phyloP scores from a whole-genome alignment of 2,329 filamentous ascomycete species.

The Coniochaeta sp. region DNA sequence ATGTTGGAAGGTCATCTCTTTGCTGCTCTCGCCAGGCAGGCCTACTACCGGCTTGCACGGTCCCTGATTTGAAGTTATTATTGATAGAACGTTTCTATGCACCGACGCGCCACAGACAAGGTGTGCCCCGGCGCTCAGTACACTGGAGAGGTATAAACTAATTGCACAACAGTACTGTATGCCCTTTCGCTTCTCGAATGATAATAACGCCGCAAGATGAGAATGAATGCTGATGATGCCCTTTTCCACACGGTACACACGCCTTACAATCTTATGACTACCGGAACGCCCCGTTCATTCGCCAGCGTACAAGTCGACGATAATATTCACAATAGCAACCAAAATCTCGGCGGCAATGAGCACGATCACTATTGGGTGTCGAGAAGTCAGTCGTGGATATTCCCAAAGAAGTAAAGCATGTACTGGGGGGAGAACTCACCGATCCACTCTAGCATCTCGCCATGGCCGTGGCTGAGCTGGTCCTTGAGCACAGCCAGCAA shows the following conservation, averaged over 20 bases:
- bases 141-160: neutral
- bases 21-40: neutral
- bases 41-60: neutral
- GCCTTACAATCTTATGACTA: neutral
- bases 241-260: neutral
- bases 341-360: conserved; percentile 94
- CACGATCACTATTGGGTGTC: conserved; percentile 64
- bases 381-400: neutral
- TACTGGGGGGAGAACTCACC: conserved; percentile 42
- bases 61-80: neutral
- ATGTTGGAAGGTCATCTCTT: neutral
- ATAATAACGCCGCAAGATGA: neutral
- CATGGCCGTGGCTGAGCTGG: conserved; percentile 88
- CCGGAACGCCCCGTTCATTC: conserved; percentile 12
- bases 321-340: conserved; percentile 87
- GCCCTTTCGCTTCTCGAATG: neutral
- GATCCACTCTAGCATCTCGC: conserved; percentile 85
- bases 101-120: neutral
- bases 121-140: neutral
- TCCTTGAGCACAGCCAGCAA: conserved; percentile 89
- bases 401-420: neutral
- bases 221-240: neutral
- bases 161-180: neutral
- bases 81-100: neutral
- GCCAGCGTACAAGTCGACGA: conserved; percentile 79